Evolutionary conservation across 2,329 filamentous ascomycete genomes (phyloP).

Genomic region (Septoria linicola): DNA sequence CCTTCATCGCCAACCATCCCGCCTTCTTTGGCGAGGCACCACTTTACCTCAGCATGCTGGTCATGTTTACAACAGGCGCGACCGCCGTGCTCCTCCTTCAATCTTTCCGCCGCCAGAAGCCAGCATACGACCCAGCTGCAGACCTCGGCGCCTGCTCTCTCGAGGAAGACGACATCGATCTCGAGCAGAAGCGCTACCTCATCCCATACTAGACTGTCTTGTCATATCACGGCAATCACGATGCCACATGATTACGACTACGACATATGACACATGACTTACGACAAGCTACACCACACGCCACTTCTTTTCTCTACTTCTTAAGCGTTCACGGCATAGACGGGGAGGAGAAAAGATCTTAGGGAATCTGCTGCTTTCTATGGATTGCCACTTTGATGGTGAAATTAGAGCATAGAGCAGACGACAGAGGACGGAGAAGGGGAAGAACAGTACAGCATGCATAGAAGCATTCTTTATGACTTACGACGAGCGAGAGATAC

Average conservation of each 20-base stretch:
- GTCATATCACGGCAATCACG: background rate
- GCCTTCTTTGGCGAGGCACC: background rate
- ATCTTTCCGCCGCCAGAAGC: background rate
- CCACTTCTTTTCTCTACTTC: background rate
- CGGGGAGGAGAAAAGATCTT: too few species aligned
- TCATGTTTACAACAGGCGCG: background rate
- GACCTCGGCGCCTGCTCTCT: background rate
- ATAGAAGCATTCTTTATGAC: too few species aligned
- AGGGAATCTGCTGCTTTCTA: too few species aligned
- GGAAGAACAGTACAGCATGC: too few species aligned
- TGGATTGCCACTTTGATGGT: too few species aligned
- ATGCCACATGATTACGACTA: too few species aligned
- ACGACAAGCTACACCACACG: background rate
- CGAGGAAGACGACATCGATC: slow-evolving; percentile 3
- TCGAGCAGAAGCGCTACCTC: slow-evolving; percentile 5
- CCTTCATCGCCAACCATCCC: background rate
- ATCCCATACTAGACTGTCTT: background rate
- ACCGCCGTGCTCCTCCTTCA: background rate
- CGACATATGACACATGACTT: too few species aligned
- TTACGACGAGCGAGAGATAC: slow-evolving; percentile 3
- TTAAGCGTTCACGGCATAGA: too few species aligned
- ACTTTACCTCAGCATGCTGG: background rate
- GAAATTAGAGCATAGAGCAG: too few species aligned
- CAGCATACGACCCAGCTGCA: slow-evolving; percentile 5
- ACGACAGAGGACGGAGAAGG: too few species aligned